Evolutionary conservation across 2,329 filamentous ascomycete species (phyloP).

Genomic region (Cladophialophora psammophila): DNA sequence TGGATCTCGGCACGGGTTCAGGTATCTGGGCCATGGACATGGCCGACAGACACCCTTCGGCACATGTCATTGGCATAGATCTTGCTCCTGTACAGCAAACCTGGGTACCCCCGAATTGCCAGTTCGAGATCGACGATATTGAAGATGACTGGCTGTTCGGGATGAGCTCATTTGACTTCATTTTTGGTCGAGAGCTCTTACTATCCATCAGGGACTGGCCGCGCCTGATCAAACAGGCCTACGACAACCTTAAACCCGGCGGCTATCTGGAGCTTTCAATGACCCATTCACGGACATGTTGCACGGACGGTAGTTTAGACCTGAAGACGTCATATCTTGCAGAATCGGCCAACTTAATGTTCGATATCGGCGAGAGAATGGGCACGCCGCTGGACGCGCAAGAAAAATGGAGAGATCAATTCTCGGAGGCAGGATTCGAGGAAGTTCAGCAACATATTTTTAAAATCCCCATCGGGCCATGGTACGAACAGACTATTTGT

Average conservation of each 20-base stretch:
- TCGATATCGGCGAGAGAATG: slow-evolving; percentile 43
- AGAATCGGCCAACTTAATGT: slow-evolving; percentile 41
- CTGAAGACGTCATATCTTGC: slow-evolving; percentile 44
- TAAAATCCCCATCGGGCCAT: slow-evolving; percentile 41
- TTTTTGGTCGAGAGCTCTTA: slow-evolving; percentile 42
- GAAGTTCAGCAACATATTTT: slow-evolving; percentile 39
- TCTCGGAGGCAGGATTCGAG: slow-evolving; percentile 38
- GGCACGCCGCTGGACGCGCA: slow-evolving; percentile 26
- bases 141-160: slow-evolving; percentile 41
- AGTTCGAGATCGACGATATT: slow-evolving; percentile 45
- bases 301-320: slow-evolving; percentile 44
- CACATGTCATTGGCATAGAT: slow-evolving; percentile 56
- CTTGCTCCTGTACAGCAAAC: slow-evolving; percentile 59
- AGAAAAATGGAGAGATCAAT: slow-evolving; percentile 21
- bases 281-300: slow-evolving; percentile 35
- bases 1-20: slow-evolving; percentile 36
- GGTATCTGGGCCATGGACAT: slow-evolving; percentile 45
- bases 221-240: slow-evolving; percentile 28
- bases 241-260: slow-evolving; percentile 43
- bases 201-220: slow-evolving; percentile 27
- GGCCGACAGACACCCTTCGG: slow-evolving; percentile 48
- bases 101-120: slow-evolving; percentile 47
- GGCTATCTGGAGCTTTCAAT: slow-evolving; percentile 44
- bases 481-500: slow-evolving; percentile 17
- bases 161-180: slow-evolving; percentile 43